Conservation (phyloP, 768 basidiomycete genomes). For the Rubroboletus pulcherrimus region DNA sequence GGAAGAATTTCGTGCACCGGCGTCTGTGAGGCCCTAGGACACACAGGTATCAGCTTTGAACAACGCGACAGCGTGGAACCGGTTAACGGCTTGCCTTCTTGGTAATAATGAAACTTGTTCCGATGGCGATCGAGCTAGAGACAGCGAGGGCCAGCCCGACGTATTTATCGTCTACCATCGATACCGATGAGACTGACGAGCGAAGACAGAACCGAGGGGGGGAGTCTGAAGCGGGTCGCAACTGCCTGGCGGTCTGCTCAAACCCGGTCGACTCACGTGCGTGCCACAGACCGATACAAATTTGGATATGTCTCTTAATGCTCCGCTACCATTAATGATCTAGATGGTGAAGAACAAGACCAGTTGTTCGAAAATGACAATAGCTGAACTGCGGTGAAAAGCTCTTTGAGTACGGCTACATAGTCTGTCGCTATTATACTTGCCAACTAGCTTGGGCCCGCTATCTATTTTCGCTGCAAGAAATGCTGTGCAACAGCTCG, state of each 20-base stretch:
- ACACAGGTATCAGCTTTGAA: slow-evolving; percentile 9
- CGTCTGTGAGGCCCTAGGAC: slow-evolving; percentile 82
- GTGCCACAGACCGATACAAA: slow-evolving; percentile 14
- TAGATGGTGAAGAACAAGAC: not conserved
- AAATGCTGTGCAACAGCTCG: too few relatives aligned
- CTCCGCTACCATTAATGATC: not conserved
- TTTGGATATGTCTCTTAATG: slow-evolving; percentile 6
- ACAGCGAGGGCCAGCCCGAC: slow-evolving; percentile 90
- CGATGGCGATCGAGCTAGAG: slow-evolving; percentile 81
- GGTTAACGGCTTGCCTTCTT: slow-evolving; percentile 70
- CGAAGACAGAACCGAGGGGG: not conserved
- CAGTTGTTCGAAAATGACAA: not conserved
- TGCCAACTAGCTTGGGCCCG: too few relatives aligned
- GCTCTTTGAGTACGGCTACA: not conserved
- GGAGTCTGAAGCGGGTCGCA: slow-evolving; percentile 5
- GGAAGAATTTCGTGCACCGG: slow-evolving; percentile 53
- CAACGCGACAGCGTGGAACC: not conserved
- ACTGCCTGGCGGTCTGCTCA: too few relatives aligned
- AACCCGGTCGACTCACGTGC: slow-evolving; percentile 20
- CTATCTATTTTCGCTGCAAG: too few relatives aligned
- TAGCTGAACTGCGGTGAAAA: not conserved
- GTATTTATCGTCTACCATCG: slow-evolving; percentile 90
- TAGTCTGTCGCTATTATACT: too few relatives aligned
- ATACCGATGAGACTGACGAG: slow-evolving; percentile 2
- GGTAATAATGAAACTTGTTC: slow-evolving; percentile 96